Base-by-base conservation (phyloP, 805 yeast species). In the Candida sakaeoensis region DNA sequence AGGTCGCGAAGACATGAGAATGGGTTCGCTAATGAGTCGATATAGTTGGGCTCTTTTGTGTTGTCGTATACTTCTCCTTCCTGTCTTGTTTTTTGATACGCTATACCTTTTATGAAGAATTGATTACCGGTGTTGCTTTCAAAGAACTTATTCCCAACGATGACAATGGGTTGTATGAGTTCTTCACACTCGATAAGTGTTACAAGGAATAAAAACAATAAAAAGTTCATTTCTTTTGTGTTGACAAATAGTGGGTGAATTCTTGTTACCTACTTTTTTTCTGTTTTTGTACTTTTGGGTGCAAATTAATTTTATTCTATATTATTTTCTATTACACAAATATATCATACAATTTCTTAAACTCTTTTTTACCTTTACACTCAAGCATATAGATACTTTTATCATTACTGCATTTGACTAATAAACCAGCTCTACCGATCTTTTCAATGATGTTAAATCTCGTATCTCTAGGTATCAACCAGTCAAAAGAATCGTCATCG, bases 61-160 rank as follows among this genome's bases (percentile, higher is more conserved):
- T 45, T 46, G 24, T 51, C 54, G 33, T 47, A 55, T 46, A 36
- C 19, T 53, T 57, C 51, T 53, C 52, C 54, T 47, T 68, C 69
- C 38, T 77, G 75, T 10, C 80, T 71, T 49, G 80, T 75, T 32
- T 82, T 80, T 64, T 89, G 96, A 63, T 89, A 88, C 0, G 95
- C 95, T 37, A 88, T 75, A 49, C 97, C 97, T 54, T 79, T 82
- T 54, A 90, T 75, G 63, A 80, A 90, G 65, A 90, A 90, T 65
- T 87, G 95, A 31, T 84, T 75, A 8, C 89, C 91, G 48, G 81
- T 77, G 48, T 69, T 71, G 14, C 81, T 64, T 62, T 79, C 76
- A 62, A 83, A 88, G 63, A 91, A 88, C 61, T 85, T 82, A 69
- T 76, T 82, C 5, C 91, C 93, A 19, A 68, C 63, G 16, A 82